Conservation (phyloP, 441 rosid species). For the Brassica hybrid region DNA sequence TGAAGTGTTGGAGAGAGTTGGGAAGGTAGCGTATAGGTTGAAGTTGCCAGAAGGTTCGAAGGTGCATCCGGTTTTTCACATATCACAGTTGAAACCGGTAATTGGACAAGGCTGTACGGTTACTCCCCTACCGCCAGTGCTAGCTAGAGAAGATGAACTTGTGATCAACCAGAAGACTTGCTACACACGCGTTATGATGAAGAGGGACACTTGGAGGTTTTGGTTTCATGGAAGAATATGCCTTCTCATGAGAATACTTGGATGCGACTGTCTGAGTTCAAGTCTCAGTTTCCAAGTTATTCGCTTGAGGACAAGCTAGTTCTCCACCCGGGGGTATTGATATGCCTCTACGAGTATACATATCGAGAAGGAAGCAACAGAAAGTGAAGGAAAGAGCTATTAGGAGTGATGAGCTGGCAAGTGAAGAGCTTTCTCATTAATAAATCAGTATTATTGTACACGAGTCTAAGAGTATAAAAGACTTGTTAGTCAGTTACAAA, state of each 20-base stretch:
- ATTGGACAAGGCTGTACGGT: neutral
- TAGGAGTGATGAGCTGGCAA: too few relatives aligned
- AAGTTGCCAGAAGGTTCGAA: neutral
- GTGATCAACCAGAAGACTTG: neutral
- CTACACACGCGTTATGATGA: neutral
- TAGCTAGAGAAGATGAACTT: neutral
- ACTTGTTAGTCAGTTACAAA: too few relatives aligned
- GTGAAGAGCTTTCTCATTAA: too few relatives aligned
- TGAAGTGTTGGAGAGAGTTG: too few relatives aligned
- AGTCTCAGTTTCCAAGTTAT: neutral
- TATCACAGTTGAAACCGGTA: neutral
- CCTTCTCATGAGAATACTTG: neutral
- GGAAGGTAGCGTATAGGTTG: neutral
- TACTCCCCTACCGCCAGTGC: too few relatives aligned
- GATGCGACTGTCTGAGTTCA: neutral
- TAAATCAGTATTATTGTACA: too few relatives aligned
- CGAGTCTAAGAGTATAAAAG: too few relatives aligned
- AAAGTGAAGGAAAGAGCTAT: too few relatives aligned
- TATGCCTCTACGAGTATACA: neutral
- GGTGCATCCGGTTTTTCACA: neutral
- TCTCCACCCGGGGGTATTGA: neutral
- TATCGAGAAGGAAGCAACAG: neutral
- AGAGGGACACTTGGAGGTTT: neutral
- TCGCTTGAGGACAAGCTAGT: neutral
- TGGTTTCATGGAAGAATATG: neutral